Conservation (phyloP, 495 filamentous ascomycete species). For the Articulospora tetracladia region DNA sequence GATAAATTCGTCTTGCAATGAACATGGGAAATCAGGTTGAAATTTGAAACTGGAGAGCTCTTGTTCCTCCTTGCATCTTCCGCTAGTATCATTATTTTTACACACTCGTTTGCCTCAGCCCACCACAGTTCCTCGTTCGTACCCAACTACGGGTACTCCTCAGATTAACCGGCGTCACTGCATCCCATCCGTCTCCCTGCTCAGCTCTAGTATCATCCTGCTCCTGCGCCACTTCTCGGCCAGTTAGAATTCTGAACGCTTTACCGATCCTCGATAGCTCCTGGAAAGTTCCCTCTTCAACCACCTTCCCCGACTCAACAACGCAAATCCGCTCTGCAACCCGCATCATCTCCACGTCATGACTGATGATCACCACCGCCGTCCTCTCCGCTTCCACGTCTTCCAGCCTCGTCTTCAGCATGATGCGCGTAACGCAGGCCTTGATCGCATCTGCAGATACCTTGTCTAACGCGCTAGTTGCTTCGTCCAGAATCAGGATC, state of each 20-base stretch:
- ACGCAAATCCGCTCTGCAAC: conserved; percentile 68
- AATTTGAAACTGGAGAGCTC: no score
- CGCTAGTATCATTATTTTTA: no score
- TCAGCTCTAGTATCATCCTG: not conserved
- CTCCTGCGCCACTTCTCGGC: not conserved
- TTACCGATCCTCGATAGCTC: conserved; percentile 40
- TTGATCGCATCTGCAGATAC: conserved; percentile 64
- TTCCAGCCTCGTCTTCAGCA: conserved; percentile 30
- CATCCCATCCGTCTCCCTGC: conserved; percentile 1
- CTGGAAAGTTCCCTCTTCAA: conserved; percentile 61
- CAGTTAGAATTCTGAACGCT: conserved; percentile 15
- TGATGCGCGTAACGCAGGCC: conserved; percentile 53
- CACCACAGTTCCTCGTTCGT: not conserved
- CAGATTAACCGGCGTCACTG: not conserved
- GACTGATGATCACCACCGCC: conserved; percentile 71
- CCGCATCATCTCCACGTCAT: conserved; percentile 77
- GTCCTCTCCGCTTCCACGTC: conserved; percentile 29
- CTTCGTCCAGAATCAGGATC: conserved; percentile 82
- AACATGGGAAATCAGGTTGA: no score
- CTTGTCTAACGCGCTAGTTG: conserved; percentile 75
- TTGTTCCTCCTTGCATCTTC: no score
- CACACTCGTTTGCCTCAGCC: not conserved
- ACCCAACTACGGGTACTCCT: not conserved
- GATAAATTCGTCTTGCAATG: no score
- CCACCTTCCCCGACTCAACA: conserved; percentile 61